Percentiles rank a stretch among this genome's conserved stretches.
Conservation (phyloP, 148 eudicot genomes). For the Beta vulgaris region DNA sequence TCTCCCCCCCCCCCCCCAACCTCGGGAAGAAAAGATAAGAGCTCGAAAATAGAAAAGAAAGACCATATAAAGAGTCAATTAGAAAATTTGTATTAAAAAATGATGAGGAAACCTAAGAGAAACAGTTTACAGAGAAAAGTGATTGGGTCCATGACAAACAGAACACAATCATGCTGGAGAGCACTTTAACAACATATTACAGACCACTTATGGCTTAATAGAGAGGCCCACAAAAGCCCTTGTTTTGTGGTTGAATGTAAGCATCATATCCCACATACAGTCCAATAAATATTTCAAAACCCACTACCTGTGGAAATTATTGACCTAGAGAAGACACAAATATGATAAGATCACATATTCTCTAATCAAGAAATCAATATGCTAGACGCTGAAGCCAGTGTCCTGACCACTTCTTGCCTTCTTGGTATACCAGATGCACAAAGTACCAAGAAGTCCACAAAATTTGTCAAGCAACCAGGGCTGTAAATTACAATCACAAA, state of each 20-base stretch:
- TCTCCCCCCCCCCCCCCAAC: neutral
- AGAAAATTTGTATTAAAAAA: neutral
- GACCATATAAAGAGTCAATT: neutral
- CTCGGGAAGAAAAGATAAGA: neutral
- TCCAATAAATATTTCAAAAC: neutral
- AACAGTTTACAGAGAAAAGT: neutral
- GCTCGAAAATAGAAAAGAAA: neutral
- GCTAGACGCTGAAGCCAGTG: neutral
- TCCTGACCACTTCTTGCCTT: neutral
- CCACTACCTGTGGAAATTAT: conserved; percentile 4
- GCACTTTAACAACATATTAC: conserved; percentile 22
- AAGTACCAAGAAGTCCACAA: neutral
- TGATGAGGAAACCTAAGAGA: neutral
- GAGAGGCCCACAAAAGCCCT: conserved; percentile 17
- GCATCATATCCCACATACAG: neutral
- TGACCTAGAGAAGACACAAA: neutral
- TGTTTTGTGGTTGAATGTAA: conserved; percentile 8
- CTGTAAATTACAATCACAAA: neutral
- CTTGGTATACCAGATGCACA: neutral
- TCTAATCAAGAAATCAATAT: conserved; percentile 4
- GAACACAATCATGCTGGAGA: conserved; percentile 15
- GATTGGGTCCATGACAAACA: neutral
- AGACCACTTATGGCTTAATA: conserved; percentile 6
- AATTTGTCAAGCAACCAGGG: neutral
- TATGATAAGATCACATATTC: conserved; percentile 8